Evolutionary conservation across 805 yeast species (phyloP).

Genomic region (Candida argentea): DNA sequence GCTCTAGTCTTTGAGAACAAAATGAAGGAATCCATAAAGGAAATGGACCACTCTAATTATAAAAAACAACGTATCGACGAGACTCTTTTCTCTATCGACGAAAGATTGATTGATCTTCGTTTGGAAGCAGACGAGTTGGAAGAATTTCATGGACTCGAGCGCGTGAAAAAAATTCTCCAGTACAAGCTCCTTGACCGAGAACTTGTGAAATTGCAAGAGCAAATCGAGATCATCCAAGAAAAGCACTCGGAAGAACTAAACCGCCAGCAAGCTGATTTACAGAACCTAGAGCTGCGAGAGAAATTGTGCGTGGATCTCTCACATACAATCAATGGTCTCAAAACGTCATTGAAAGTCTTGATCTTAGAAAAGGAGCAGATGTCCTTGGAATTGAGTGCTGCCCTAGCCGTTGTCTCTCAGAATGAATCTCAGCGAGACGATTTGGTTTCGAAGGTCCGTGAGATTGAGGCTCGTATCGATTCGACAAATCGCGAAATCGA

Average conservation of each 20-base stretch:
- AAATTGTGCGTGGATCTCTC: conserved; percentile 34
- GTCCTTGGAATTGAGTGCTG: conserved; percentile 38
- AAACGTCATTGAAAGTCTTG: conserved; percentile 40
- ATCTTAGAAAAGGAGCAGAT: conserved; percentile 48
- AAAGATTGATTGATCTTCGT: conserved; percentile 67
- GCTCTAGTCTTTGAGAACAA: conserved; percentile 83
- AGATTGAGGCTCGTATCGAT: no score
- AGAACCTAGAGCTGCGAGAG: conserved; percentile 56
- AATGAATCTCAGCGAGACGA: conserved; percentile 38
- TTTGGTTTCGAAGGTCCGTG: conserved; percentile 23
- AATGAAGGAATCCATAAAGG: conserved; percentile 66
- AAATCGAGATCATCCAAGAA: conserved; percentile 51
- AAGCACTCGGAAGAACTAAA: conserved; percentile 42
- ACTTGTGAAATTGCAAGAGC: conserved; percentile 45
- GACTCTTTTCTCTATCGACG: conserved; percentile 59
- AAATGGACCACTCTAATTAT: conserved; percentile 62
- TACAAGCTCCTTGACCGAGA: conserved; percentile 74
- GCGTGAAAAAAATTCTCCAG: conserved; percentile 59
- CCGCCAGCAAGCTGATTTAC: conserved; percentile 43
- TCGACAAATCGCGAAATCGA: conserved; percentile 16
- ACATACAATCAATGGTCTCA: conserved; percentile 35
- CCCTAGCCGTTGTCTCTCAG: conserved; percentile 39
- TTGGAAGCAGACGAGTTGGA: conserved; percentile 70
- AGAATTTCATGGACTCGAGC: conserved; percentile 57
- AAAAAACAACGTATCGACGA: conserved; percentile 68